Evolutionary conservation across 371 early-diverging fungal species (phyloP), one percentile per base, ranked within the genome.

Genomic region (Mortierella sp.): DNA sequence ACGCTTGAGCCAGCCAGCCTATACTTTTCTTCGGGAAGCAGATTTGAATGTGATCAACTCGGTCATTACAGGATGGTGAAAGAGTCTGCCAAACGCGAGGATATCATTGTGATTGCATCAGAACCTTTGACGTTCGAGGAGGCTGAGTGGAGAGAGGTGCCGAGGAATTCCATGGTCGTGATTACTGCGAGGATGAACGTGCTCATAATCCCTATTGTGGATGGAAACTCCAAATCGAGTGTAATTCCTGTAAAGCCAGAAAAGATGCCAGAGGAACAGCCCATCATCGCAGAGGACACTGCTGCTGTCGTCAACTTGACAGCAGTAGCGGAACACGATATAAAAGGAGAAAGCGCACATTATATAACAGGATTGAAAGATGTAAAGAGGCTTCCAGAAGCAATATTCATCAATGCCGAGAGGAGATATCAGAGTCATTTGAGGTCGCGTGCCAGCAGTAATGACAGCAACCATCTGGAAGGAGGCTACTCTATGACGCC

Each of bases 101-200:
- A 95, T 61, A 90, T 94, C 67, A 93, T 95, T 5, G 89, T 95
- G 0, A 89, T 95, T 31, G 93, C 96, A 8, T 93, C 93, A 47
- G 95, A 95, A 76, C 95, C 95, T 15, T 75, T 95, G 47, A 95
- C 95, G 22, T 95, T 93, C 68, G 95, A 94, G 78, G 86, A 90
- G 69, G 87, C 92, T 0, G 96, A 95, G 80, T 95, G 96, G 96
- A 70, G 93, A 57, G 89, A 88, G 26, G 90, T 95, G 40, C 96
- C 96, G 3, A 90, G 91, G 19, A 95, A 95, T 67, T 93, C 93
- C 13, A 63, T 93, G 51, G 76, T 94, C 42, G 89, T 95, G 17
- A 88, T 95, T 43, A 94, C 95, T 26, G 89, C 92, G 10, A 91
- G 88, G 75, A 75, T 93, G 63, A 95, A 95, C 51, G 92, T 95